A percentile compares a stretch with the other conserved stretches of the same genome.
Conservation (phyloP, 106 monocot genomes). For the Allium fistulosum region DNA sequence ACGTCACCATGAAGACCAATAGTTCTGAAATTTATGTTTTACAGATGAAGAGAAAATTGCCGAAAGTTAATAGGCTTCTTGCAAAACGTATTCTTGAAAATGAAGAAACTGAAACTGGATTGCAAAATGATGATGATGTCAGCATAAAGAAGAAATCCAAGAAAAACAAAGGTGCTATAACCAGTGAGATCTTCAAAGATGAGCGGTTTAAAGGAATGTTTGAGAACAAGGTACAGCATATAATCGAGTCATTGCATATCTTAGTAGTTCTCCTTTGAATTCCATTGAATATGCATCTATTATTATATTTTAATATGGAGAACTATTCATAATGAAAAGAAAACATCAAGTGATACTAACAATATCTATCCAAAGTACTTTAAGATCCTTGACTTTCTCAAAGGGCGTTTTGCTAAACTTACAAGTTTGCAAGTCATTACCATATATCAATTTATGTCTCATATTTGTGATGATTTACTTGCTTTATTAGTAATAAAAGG, state of each 20-base stretch:
- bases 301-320: not conserved
- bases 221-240: constrained; percentile 56
- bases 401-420: too few relatives aligned
- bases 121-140: constrained; percentile 22
- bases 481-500: too few relatives aligned
- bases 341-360: not conserved
- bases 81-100: constrained; percentile 55
- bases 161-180: constrained; percentile 46
- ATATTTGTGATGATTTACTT: too few relatives aligned
- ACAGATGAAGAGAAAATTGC: constrained; percentile 72
- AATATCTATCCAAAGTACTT: not conserved
- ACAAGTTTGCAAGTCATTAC: too few relatives aligned
- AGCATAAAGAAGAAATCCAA: constrained; percentile 47
- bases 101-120: constrained; percentile 46
- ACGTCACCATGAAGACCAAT: not conserved
- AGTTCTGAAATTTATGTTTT: constrained; percentile 3
- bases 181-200: constrained; percentile 54
- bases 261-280: not conserved
- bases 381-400: too few relatives aligned
- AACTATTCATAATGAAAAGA: not conserved
- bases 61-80: constrained; percentile 77
- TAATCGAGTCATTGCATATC: not conserved
- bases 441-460: too few relatives aligned
- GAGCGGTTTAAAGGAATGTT: constrained; percentile 73
- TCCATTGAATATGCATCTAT: not conserved